These are phyloP conservation scores for Moniliophthora roreri DNA, from an alignment of 1,284 basidiomycete species.

Conservation along the genomic window DNA sequence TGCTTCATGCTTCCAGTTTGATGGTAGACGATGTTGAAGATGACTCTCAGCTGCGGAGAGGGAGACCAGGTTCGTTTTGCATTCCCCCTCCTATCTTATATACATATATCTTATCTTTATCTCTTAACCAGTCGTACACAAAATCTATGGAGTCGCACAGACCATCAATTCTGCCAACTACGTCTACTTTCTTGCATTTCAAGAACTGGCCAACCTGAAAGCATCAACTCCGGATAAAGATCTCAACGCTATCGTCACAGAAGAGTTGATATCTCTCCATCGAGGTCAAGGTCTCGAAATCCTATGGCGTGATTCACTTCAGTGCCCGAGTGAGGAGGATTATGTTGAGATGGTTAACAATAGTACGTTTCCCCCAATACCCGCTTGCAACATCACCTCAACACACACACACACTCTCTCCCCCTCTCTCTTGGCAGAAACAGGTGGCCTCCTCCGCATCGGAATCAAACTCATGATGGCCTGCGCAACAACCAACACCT, in stretches of 20 bases:
- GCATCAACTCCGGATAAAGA: slow-evolving; percentile 34
- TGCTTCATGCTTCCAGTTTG: slow-evolving; percentile 93
- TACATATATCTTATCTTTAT: too few species aligned
- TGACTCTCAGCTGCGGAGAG: slow-evolving; percentile 86
- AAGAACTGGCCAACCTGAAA: slow-evolving; percentile 56
- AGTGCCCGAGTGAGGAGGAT: slow-evolving; percentile 93
- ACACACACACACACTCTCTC: too few species aligned
- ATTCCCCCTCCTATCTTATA: background rate
- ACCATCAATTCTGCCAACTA: slow-evolving; percentile 98
- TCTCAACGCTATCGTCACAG: slow-evolving; percentile 75
- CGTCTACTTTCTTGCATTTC: slow-evolving; percentile 80
- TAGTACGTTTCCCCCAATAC: slow-evolving; percentile 51
- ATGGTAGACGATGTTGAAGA: slow-evolving; percentile 99
- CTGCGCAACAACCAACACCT: slow-evolving; percentile 58
- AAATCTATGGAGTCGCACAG: slow-evolving; percentile 94
- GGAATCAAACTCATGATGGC: slow-evolving; percentile 98
- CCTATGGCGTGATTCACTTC: slow-evolving; percentile 90
- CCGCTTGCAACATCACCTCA: too few species aligned
- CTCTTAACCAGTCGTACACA: slow-evolving; percentile 91
- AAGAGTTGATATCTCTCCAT: slow-evolving; percentile 88
- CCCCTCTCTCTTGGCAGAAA: too few species aligned
- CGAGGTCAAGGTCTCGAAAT: slow-evolving; percentile 96
- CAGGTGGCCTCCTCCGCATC: slow-evolving; percentile 91
- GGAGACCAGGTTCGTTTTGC: slow-evolving; percentile 65
- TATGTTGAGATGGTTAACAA: slow-evolving; percentile 97